Base-by-base conservation (phyloP, 257 asterid species). In the Coffea canephora region DNA sequence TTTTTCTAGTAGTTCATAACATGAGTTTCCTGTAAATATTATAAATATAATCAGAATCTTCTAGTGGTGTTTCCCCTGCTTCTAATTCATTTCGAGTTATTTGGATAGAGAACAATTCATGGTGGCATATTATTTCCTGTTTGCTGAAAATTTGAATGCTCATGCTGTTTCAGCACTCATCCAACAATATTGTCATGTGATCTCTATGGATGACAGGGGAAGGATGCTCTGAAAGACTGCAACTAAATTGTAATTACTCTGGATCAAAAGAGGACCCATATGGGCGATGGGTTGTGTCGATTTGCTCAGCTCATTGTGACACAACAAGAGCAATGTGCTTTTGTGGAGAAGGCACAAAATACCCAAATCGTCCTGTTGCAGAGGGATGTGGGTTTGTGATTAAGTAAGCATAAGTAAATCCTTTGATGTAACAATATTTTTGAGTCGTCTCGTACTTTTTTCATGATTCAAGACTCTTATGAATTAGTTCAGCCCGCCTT, bases 331-430 rank as follows among this genome's bases (percentile, higher is more conserved):
- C 97, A 79, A 91, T 94, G 98, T 96, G 99, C 87, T 96, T 93
- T 83, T 96, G 99, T 83, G 99, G 99, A 77, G 94, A 92, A 84
- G 97, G 99, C 76, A 89, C 99, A 76, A 96, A 89, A 81, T 96
- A 93, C 83, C 98, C 99, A 23, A 89, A 90, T 86, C 98, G 99
- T 66, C 98, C 99, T 71, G 88, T 78, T 79, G 83, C 97, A 8
- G 99, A 96, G 87, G 64, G 93, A 46, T 96, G 99, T 78, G 99
- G 99, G 73, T 96, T 96, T 83, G 86, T 71, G 80, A 87, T 91
- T 82, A 87, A 83, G 99, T 95, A 88, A 92, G 94, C 80, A 76
- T 39, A 6, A 61, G 5, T 39, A 68, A 74, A 71, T 76, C 82
- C 80, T 79, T 79, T 39, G 27, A 52, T 43, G 21, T 74, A 34